Percentiles rank a stretch among this genome's conserved stretches.
Evolutionary conservation across 1,139 yeast species (phyloP).

Genomic region (Suhomyces bokatorum): DNA sequence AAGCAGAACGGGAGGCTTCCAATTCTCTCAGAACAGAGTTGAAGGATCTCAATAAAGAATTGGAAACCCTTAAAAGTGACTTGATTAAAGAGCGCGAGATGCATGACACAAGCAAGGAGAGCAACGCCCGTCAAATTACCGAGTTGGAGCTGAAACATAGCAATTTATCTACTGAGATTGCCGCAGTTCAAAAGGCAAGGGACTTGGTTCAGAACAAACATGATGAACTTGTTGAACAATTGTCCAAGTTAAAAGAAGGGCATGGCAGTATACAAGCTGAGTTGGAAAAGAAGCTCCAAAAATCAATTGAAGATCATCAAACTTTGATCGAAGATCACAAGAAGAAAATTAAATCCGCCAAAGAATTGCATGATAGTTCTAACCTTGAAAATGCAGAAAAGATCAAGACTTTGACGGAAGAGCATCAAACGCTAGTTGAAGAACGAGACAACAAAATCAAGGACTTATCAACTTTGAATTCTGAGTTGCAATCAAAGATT

Average conservation of each 20-base stretch:
- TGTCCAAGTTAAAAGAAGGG: conserved; percentile 2
- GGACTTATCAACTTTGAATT: background rate
- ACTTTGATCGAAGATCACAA: background rate
- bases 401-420: background rate
- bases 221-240: background rate
- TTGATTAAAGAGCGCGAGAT: background rate
- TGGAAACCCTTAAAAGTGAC: background rate
- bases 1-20: background rate
- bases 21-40: conserved; percentile 19
- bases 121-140: background rate
- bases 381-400: conserved; percentile 1
- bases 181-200: conserved; percentile 1
- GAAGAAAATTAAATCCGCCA: background rate
- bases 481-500: background rate
- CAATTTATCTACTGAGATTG: background rate
- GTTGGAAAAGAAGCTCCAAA: conserved; percentile 5
- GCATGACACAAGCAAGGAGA: background rate
- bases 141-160: background rate
- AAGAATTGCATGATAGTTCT: background rate
- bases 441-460: background rate
- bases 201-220: conserved; percentile 1
- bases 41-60: conserved; percentile 5
- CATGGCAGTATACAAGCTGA: conserved; percentile 10
- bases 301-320: background rate
- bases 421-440: background rate